Evolutionary conservation across 1,284 basidiomycete species (phyloP), one percentile per base, ranked within the genome.

Genomic region (Trametes hirsuta): DNA sequence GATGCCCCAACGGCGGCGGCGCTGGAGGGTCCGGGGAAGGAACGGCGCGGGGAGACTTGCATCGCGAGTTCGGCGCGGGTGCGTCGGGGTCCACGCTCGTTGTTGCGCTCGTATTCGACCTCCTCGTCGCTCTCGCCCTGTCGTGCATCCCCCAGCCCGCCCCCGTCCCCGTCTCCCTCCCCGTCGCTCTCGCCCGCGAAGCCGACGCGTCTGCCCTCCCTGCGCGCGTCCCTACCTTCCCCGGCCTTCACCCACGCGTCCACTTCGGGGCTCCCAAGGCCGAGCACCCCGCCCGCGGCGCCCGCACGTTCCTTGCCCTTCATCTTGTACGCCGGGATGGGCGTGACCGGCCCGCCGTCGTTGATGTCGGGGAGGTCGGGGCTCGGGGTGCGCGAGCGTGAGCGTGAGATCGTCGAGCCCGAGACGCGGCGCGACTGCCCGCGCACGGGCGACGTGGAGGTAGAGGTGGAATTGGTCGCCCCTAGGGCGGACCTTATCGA

Each of bases 1-100:
- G 30, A 30, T 8, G 25, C 39, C 46, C n/a, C 24, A 50, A 34
- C 36, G 47, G 18, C 18, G 18, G 18, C 18, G 18, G 18, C 1
- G 18, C 18, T 18, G 18, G 18, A 18, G 18, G 55, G 61, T 2
- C 53, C 63, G 40, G 69, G 68, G 34, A 68, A 63, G 9, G 79
- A 75, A 21, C 84, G 79, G 35, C 80, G 78, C 10, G 87, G 87
- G 1, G 87, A 87, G 37, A 88, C 74, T 65, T 88, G 86, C 76
- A 88, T 75, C 24, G 81, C 80, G 61, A 84, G 58, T 48, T 61
- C 55, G 15, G 55, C 42, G 3, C 18, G 48, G 2, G 57, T 37
- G 18, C 40, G 60, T 11, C 18, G 48, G 5, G 53, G 30, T 40
- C 41, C 39, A 47, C 52, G 9, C 25, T 42, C 46, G 25, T 18